Base-by-base conservation (phyloP, 192 early-diverging fungal genomes). In the Umbelopsis sp. region DNA sequence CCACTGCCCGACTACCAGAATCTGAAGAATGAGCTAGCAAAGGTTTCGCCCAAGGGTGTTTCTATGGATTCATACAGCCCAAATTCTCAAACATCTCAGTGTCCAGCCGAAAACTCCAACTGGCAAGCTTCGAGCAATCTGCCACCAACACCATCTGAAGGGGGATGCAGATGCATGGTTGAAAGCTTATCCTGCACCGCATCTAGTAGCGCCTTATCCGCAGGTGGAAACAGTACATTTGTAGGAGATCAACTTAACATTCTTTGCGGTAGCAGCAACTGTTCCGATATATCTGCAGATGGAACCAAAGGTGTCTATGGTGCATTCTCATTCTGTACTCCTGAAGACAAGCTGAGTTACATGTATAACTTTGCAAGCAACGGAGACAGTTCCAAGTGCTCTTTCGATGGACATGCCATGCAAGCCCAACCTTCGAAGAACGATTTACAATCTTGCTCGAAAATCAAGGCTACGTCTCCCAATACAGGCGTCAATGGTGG, bases 101-200 rank as follows among this genome's bases (percentile, higher is more conserved):
- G 86, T 38, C 86, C 87, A 21, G 69, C 83, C 44, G 73, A 65
- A 36, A 68, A 70, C 36, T 50, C 78, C 34, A 78, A 68, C 4
- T 93, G 90, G 90, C 76, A 81, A 54, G 86, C 86, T 38, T 87
- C 79, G 59, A 71, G 66, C 8, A 80, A 45, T 10, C 77, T 93
- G 41, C 86, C 90, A 41, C 87, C 89, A 1, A 89, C 89, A 4
- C 92, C 92, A 4, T 86, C 83, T 11, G 81, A 84, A 36, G 70
- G 81, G 16, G 81, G 84, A 17, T 93, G 92, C 74, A 77, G 86
- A 21, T 91, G 90, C 75, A 89, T 91, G 86, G 73, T 86, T 67
- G 76, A 84, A 29, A 80, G 86, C 0, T 72, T 91, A 69, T 67
- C 80, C 45, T 90, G 89, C 45, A 76, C 80, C 9, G 79, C 77